These are phyloP conservation scores for Talaromyces amestolkiae DNA, from an alignment of 2,329 filamentous ascomycete species.

Conservation along the genomic window DNA sequence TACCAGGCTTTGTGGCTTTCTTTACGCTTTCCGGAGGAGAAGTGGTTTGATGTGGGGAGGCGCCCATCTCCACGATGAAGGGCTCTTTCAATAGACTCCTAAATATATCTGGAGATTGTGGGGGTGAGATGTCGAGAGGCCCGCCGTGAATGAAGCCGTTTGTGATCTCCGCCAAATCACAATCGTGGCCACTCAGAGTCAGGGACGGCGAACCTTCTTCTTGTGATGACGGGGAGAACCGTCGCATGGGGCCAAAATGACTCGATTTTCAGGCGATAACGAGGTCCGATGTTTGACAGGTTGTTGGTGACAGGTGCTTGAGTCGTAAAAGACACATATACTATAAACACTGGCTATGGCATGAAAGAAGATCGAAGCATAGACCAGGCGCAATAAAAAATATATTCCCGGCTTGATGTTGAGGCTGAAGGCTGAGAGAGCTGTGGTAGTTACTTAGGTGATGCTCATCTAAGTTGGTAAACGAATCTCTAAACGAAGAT, in stretches of 20 bases:
- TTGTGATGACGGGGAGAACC: constrained; percentile 16
- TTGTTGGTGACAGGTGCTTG: neutral
- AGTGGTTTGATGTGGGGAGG: neutral
- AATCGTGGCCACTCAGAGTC: constrained; percentile 18
- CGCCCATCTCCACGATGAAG: constrained; percentile 12
- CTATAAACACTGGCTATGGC: neutral
- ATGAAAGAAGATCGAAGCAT: neutral
- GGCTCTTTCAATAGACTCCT: neutral
- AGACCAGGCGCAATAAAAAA: neutral
- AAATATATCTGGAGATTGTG: constrained; percentile 5
- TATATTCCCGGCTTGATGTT: neutral
- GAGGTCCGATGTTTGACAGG: neutral
- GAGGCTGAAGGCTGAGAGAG: constrained; percentile 10
- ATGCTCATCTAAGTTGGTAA: neutral
- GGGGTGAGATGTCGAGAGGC: constrained; percentile 16
- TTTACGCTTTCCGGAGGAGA: constrained; percentile 2
- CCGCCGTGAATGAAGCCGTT: constrained; percentile 18
- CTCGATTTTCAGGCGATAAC: neutral
- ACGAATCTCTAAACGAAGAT: constrained; percentile 5
- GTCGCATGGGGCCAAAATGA: constrained; percentile 18
- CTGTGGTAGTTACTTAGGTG: neutral
- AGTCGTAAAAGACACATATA: neutral
- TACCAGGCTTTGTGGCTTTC: neutral
- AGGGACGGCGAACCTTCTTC: constrained; percentile 19
- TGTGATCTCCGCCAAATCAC: constrained; percentile 21